Percentiles rank a stretch among this genome's conserved stretches.
Evolutionary conservation across 768 basidiomycete species (phyloP).

Genomic region (Mycena capillaripes): DNA sequence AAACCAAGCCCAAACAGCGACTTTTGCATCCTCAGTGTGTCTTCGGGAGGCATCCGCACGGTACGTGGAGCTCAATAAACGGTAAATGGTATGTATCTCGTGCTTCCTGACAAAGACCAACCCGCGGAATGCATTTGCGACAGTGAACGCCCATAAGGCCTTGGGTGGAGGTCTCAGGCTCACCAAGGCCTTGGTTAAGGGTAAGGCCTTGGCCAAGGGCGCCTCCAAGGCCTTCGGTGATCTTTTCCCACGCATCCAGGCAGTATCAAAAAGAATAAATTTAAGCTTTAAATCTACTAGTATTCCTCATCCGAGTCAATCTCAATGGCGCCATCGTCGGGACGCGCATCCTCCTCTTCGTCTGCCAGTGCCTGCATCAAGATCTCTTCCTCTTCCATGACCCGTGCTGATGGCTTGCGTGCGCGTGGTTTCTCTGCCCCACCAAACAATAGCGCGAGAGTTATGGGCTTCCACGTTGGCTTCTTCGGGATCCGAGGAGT

Average conservation of each 20-base stretch:
- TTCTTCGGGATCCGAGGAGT: neutral
- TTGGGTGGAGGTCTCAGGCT: neutral
- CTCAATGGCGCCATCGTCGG: slow-evolving; percentile 21
- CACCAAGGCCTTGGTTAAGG: neutral
- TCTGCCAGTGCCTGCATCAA: slow-evolving; percentile 16
- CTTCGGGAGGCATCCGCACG: no score
- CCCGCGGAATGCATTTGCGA: no score
- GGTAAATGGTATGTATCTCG: no score
- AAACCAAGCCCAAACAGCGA: no score
- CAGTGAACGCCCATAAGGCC: slow-evolving; percentile 14
- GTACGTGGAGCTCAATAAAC: no score
- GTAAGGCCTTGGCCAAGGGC: slow-evolving; percentile 8
- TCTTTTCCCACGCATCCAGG: slow-evolving; percentile 13
- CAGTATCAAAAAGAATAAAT: neutral
- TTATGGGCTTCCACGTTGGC: slow-evolving; percentile 11
- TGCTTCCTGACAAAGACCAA: no score
- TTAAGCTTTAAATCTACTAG: neutral
- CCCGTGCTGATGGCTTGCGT: neutral
- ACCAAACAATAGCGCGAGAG: neutral
- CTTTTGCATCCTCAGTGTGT: no score
- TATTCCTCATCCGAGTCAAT: slow-evolving; percentile 24
- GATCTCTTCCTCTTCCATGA: slow-evolving; percentile 9
- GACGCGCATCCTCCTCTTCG: slow-evolving; percentile 5
- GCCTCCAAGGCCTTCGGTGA: neutral
- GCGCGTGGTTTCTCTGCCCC: slow-evolving; percentile 1